Base-by-base conservation (phyloP, 2,329 filamentous ascomycete species). In the Leptodontidium sp. region DNA sequence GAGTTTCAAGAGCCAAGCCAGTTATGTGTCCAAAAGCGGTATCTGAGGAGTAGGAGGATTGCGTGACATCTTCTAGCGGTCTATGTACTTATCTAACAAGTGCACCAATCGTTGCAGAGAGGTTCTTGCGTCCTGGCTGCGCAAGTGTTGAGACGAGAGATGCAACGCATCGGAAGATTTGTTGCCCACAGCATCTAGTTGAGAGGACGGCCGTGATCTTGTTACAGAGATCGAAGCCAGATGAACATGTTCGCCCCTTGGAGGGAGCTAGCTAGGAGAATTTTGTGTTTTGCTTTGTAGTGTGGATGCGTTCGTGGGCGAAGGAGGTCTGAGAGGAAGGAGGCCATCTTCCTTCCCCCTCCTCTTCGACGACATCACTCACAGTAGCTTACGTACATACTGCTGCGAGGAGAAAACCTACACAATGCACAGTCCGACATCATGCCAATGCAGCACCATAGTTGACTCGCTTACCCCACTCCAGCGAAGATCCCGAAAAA, bases 131-230 rank as follows among this genome's bases (percentile, higher is more conserved):
- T 26, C 14, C 52, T 4, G 32, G 7, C 7, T 58, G 32, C 53
- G 35, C 14, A 40, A 24, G 53, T 58, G n/a, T 58, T 58, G 53
- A 58, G 53, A 24, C 17, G 17, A 59, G 55, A 45, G 35, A 45
- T 59, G 55, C 55, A 45, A 12, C 21, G n/a, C 55, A 59, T 59
- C 55, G 55, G 38, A 59, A 43, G 11, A 43, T 59, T 59, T 45
- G n/a, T 59, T 15, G 2, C n/a, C 40, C 35, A 43, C 38, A 59
- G 55, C 4, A 43, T 40, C 35, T 21, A 35, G 55, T 40, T 32
- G 29, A 32, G 29, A 32, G 17, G 40, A 24, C 8, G 9, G 55
- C 55, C 21, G 24, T 53, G 26, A 32, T 53, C 26, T 35, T 53
- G 26, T 53, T 53, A 29, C 49, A 52, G 21, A 29, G 26, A 53